A percentile compares a stretch with the other conserved stretches of the same genome.
phyloP scores from a whole-genome alignment of 257 asterid genomes.

The Hygrophila difformis region DNA sequence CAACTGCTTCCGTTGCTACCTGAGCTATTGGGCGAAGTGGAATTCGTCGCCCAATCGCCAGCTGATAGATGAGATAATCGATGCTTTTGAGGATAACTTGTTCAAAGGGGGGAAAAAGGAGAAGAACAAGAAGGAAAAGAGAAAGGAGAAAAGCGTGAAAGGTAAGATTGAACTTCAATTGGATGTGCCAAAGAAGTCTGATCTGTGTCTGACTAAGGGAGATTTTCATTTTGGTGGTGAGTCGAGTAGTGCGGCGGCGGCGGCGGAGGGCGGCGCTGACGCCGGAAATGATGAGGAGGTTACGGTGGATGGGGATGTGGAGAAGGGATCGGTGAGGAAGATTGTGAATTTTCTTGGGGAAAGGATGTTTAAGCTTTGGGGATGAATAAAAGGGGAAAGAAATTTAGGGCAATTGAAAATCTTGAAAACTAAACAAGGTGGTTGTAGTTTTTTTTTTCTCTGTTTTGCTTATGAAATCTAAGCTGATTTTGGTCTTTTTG shows the following conservation, averaged over 20 bases:
- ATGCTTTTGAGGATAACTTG: constrained; percentile 52
- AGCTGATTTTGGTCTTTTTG: too few relatives aligned
- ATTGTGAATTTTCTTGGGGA: constrained; percentile 59
- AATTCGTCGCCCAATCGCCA: constrained; percentile 64
- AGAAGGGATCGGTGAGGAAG: constrained; percentile 45
- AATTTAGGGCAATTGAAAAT: too few relatives aligned
- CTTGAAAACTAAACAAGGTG: too few relatives aligned
- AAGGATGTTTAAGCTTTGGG: constrained; percentile 62
- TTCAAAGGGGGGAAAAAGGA: constrained; percentile 27
- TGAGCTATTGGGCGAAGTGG: constrained; percentile 69
- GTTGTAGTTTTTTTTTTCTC: too few relatives aligned
- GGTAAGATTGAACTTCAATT: constrained; percentile 9
- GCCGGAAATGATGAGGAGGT: constrained; percentile 11
- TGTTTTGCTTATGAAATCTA: too few relatives aligned
- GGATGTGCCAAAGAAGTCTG: constrained; percentile 24
- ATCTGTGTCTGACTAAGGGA: constrained; percentile 20
- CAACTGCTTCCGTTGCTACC: constrained; percentile 66
- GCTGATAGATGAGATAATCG: constrained; percentile 58
- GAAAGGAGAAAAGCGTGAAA: constrained; percentile 31
- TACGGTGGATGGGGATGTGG: constrained; percentile 15
- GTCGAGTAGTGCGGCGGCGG: constrained; percentile 14
- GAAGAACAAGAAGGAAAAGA: constrained; percentile 28
- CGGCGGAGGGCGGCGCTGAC: constrained; percentile 16
- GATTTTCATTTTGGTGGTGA: constrained; percentile 16
- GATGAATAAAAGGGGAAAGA: too few relatives aligned